These are phyloP conservation scores for Botrytis tulipae DNA, from an alignment of 2,329 filamentous ascomycete genomes.

Conservation along the genomic window DNA sequence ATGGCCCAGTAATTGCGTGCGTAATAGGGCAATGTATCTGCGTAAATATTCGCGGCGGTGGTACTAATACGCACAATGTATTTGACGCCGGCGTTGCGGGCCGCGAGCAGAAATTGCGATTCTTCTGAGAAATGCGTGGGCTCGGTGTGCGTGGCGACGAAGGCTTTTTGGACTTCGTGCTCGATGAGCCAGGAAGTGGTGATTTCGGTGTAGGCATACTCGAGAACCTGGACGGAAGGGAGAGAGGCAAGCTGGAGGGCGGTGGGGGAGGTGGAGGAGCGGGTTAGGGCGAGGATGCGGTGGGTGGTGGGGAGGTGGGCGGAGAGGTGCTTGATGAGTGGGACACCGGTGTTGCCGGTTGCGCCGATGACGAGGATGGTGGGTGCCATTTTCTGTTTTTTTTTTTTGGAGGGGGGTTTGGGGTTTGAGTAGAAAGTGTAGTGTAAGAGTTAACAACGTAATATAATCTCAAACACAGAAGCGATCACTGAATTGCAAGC, in stretches of 20 bases:
- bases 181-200: neutral
- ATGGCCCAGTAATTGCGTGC: neutral
- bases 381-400: neutral
- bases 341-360: neutral
- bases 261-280: too few species aligned
- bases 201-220: neutral
- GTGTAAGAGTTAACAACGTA: neutral
- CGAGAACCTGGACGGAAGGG: neutral
- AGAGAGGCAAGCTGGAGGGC: neutral
- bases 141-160: neutral
- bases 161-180: neutral
- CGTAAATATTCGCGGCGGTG: neutral
- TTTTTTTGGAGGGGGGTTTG: too few species aligned
- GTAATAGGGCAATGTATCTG: neutral
- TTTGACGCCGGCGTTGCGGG: neutral
- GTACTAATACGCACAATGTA: neutral
- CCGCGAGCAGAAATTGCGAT: neutral
- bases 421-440: too few species aligned
- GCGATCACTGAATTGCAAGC: neutral
- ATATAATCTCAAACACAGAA: neutral
- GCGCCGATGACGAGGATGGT: neutral
- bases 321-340: neutral
- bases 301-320: neutral
- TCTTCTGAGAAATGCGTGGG: neutral
- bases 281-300: neutral